Conservation (phyloP, 805 yeast species). For the Naumovozyma dairenensis region DNA sequence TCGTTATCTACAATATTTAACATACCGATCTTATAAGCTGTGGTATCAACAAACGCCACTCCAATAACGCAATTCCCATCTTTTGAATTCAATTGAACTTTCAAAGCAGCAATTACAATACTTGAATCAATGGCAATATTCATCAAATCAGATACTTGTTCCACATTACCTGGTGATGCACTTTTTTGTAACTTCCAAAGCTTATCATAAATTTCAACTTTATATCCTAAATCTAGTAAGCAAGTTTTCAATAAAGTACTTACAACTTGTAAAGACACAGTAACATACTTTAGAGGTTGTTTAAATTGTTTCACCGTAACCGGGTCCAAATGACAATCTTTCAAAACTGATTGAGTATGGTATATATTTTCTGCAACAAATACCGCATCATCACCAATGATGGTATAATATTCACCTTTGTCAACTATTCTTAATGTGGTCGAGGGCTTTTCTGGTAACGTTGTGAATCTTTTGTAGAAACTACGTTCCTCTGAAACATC, state of each 20-base stretch:
- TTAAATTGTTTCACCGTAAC: slow-evolving; percentile 31
- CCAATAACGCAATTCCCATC: slow-evolving; percentile 48
- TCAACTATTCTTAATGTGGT: slow-evolving; percentile 65
- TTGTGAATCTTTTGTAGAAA: slow-evolving; percentile 39
- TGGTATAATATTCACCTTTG: slow-evolving; percentile 71
- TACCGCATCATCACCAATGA: slow-evolving; percentile 65
- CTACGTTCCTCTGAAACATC: slow-evolving; percentile 43
- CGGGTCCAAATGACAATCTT: slow-evolving; percentile 33
- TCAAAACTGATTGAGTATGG: slow-evolving; percentile 74
- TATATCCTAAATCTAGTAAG: slow-evolving; percentile 59
- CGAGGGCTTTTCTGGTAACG: slow-evolving; percentile 39
- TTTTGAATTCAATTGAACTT: slow-evolving; percentile 27
- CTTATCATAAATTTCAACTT: slow-evolving; percentile 71
- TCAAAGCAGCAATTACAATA: slow-evolving; percentile 41
- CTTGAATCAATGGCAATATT: slow-evolving; percentile 38
- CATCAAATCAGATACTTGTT: slow-evolving; percentile 64
- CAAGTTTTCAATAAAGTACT: slow-evolving; percentile 53
- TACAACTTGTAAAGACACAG: slow-evolving; percentile 69
- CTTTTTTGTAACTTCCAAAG: slow-evolving; percentile 45
- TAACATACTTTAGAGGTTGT: slow-evolving; percentile 41
- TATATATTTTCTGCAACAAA: slow-evolving; percentile 77
- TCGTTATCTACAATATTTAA: slow-evolving; percentile 83
- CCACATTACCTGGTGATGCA: slow-evolving; percentile 89
- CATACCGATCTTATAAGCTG: slow-evolving; percentile 54
- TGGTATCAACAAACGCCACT: slow-evolving; percentile 68